phyloP scores from a whole-genome alignment of 345 rosid genomes.

The Murraya koenigii region DNA sequence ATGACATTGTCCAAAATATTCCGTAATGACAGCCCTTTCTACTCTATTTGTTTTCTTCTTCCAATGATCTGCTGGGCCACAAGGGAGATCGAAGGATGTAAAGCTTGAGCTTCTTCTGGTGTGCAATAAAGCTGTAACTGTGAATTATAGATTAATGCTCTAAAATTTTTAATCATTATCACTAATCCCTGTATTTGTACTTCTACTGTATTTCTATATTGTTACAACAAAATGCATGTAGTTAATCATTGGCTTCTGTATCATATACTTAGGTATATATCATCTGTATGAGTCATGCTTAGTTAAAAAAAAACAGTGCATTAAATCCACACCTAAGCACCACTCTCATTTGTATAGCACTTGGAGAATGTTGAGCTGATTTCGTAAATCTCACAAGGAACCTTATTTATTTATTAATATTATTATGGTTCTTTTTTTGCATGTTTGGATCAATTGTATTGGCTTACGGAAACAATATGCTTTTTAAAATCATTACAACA shows the following conservation, averaged over 20 bases:
- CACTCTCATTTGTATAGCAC: not conserved
- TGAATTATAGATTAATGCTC: not conserved
- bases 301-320: too few species aligned
- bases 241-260: not conserved
- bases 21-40: conserved; percentile 59
- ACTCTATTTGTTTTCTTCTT: conserved; percentile 69
- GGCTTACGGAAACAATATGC: too few species aligned
- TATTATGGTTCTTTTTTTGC: too few species aligned
- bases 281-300: too few species aligned
- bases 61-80: conserved; percentile 83
- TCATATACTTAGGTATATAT: too few species aligned
- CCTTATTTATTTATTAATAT: too few species aligned
- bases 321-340: too few species aligned
- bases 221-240: not conserved
- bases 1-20: conserved; percentile 15
- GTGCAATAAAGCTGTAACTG: conserved; percentile 64
- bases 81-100: conserved; percentile 63
- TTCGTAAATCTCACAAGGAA: not conserved
- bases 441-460: too few species aligned
- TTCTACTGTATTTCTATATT: not conserved
- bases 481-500: not conserved
- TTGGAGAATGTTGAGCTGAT: conserved; percentile 1
- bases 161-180: not conserved
- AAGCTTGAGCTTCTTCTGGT: conserved; percentile 51
- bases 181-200: not conserved